Evolutionary conservation across 441 rosid genomes (phyloP), one percentile per base, ranked within the genome.

Genomic region (Populus trichocarpa): DNA sequence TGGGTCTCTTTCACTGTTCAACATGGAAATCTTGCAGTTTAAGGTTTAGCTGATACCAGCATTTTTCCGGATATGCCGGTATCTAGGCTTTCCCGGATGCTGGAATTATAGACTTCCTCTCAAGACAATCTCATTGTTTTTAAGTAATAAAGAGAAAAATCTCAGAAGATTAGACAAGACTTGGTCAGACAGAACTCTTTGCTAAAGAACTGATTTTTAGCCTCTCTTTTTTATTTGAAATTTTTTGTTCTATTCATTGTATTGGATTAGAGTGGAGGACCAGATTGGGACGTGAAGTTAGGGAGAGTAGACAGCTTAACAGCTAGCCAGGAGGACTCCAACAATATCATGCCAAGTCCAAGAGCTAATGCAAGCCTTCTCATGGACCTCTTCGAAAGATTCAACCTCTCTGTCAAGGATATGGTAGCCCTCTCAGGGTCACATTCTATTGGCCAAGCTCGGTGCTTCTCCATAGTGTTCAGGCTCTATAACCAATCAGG

Each of bases 401-500:
- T 87, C 86, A 77, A 89, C 71, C 98, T 96, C 59, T 94, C 97
- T 0, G 81, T 86, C 8, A 87, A 84, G 75, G 98, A 96, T 83
- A 82, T 90, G 65, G 97, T 96, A 8, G 98, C 97, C 74, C 96
- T 96, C 71, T 96, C 99, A 0, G 99, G 98, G 10, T 91, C 99
- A 67, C 99, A 94, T 82, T 91, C 99, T 2, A 90, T 96, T 4
- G 98, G 98, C 28, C 80, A 94, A 80, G 98, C 79, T 38, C 82
- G 99, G 70, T 96, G 99, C 79, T 94, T 96, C 76, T 96, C 99
- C 0, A 83, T 96, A 78, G 83, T 92, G 85, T 92, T 86, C 68
- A 87, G 98, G 82, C 97, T 96, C 74, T 96, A 96, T 77, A 96
- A 96, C 84, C 99, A 96, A 72, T 92, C 98, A 0, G 98, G 95